Evolutionary conservation across 2,329 filamentous ascomycete species (phyloP).

Genomic region (Neophaeococcomyces mojaviensis): DNA sequence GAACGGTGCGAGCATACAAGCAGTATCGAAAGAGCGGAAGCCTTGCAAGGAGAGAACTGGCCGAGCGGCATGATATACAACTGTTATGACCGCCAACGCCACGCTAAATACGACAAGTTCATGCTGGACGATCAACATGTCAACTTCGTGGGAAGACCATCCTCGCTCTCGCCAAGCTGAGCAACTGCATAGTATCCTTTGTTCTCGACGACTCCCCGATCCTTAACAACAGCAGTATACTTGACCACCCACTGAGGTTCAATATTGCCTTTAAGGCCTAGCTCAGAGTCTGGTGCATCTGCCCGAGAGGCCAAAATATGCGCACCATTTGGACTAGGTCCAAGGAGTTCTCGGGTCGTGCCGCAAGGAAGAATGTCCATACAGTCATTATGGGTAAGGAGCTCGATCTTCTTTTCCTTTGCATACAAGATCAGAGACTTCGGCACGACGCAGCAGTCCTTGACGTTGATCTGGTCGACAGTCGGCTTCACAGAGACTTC

Average conservation of each 20-base stretch:
- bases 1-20: no score
- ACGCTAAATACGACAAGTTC: slow-evolving; percentile 19
- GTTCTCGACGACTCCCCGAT: slow-evolving; percentile 92
- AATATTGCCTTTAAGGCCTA: slow-evolving; percentile 66
- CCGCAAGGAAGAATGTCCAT: slow-evolving; percentile 82
- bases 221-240: slow-evolving; percentile 90
- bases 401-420: slow-evolving; percentile 73
- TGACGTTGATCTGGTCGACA: slow-evolving; percentile 93
- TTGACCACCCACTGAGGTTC: slow-evolving; percentile 92
- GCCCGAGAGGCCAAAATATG: slow-evolving; percentile 63
- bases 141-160: not conserved
- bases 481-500: slow-evolving; percentile 64
- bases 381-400: slow-evolving; percentile 90
- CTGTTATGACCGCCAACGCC: slow-evolving; percentile 13
- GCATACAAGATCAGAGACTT: slow-evolving; percentile 77
- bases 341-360: slow-evolving; percentile 75
- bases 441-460: slow-evolving; percentile 92
- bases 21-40: no score
- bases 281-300: slow-evolving; percentile 35
- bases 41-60: no score
- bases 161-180: slow-evolving; percentile 45
- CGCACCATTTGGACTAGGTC: slow-evolving; percentile 62
- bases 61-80: not conserved
- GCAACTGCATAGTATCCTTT: slow-evolving; percentile 95
- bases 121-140: slow-evolving; percentile 30